Conservation (phyloP, 179 eudicot genomes). For the Sideroxylon spinosum region DNA sequence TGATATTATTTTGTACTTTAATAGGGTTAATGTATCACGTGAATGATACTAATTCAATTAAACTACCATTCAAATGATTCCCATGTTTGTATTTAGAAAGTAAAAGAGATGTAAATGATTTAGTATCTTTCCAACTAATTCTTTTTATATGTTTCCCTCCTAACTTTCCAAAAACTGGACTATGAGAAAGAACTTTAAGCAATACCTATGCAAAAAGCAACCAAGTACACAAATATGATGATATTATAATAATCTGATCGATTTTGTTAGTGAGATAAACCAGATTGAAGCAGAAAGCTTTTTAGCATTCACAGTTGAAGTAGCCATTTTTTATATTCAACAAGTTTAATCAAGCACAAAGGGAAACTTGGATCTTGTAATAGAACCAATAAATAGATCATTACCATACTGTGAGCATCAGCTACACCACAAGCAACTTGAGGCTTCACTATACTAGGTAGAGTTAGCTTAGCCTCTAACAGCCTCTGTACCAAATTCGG, state of each 20-base stretch:
- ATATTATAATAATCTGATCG: too few species aligned
- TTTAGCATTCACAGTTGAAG: too few species aligned
- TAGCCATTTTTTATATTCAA: too few species aligned
- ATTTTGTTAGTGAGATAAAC: too few species aligned
- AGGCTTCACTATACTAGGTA: conserved; percentile 87
- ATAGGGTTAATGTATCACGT: neutral
- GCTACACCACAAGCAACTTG: conserved; percentile 98
- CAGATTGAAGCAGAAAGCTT: too few species aligned
- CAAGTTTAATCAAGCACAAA: too few species aligned
- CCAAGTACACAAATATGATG: too few species aligned
- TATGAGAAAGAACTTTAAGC: too few species aligned
- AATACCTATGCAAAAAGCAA: too few species aligned
- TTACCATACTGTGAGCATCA: conserved; percentile 95
- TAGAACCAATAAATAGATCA: neutral
- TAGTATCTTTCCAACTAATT: neutral
- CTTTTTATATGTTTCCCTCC: neutral
- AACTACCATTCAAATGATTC: neutral
- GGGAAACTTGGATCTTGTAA: neutral
- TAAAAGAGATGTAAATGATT: neutral
- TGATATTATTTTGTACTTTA: neutral
- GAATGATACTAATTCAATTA: neutral
- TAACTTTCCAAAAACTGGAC: neutral
- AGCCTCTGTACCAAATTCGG: conserved; percentile 52
- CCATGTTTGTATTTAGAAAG: conserved; percentile 2
- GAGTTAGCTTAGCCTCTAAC: conserved; percentile 57